phyloP scores from a whole-genome alignment of 495 filamentous ascomycete genomes.

The Aspergillus sclerotioniger region DNA sequence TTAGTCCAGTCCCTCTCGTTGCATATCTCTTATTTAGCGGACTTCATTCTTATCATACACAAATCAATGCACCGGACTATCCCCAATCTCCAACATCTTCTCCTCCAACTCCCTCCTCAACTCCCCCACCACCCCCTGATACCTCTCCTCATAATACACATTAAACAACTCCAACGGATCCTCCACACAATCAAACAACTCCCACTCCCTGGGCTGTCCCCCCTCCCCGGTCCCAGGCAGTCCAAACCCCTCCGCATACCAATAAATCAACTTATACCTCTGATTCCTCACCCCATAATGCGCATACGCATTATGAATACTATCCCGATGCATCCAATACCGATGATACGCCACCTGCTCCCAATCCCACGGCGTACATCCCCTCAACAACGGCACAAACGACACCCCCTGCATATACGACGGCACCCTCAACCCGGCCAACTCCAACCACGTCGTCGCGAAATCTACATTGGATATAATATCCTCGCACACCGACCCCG shows the following conservation, averaged over 20 bases:
- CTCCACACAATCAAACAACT: constrained; percentile 43
- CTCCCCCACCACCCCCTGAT: constrained; percentile 28
- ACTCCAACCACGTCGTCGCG: constrained; percentile 41
- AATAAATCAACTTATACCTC: constrained; percentile 48
- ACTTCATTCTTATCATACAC: not conserved
- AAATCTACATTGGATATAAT: constrained; percentile 48
- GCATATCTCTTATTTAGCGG: too few species aligned
- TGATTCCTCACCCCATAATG: constrained; percentile 44
- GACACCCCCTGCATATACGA: constrained; percentile 45
- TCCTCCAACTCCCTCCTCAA: constrained; percentile 38
- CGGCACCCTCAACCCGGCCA: constrained; percentile 30
- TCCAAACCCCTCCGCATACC: constrained; percentile 43
- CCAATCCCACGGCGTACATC: constrained; percentile 34
- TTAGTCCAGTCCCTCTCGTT: too few species aligned
- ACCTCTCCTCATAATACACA: constrained; percentile 30
- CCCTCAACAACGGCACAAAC: constrained; percentile 29
- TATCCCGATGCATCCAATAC: constrained; percentile 48
- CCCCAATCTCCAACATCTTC: constrained; percentile 45
- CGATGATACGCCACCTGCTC: constrained; percentile 46
- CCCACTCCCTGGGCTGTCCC: constrained; percentile 40
- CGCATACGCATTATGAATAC: constrained; percentile 38
- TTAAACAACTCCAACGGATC: constrained; percentile 48
- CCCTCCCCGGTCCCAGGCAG: constrained; percentile 35
- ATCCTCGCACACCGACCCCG: constrained; percentile 33
- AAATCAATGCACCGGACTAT: constrained; percentile 33